Base-by-base conservation (phyloP, 2,329 filamentous ascomycete species). In the Nothopassalora personata region DNA sequence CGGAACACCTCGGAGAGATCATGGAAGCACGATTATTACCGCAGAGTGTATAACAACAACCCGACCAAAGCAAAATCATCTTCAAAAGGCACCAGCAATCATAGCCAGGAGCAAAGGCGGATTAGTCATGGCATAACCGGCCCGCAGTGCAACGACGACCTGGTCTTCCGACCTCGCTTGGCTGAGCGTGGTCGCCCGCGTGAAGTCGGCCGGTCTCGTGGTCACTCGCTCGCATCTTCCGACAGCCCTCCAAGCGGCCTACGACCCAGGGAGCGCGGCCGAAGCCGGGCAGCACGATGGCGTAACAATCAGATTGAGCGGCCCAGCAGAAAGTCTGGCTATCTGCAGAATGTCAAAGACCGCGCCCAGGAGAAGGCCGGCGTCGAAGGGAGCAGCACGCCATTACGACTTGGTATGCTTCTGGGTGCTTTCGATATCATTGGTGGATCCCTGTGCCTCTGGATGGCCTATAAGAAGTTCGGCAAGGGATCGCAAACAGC, bases 341-440 rank as follows among this genome's bases (percentile, higher is more conserved):
- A 27, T 10, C 10, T 49, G 28, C 46, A 28, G 10, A 28, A 13
- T 11, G 2, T 49, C 19, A 23, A 10, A n/a, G 13, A 23, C 28
- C 23, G 23, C 10, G 46, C 28, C 6, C 46, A 49, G 19, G 9
- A 54, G 33, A 53, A 53, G 27, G 33, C 2, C 18, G 56, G 56
- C 13, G 27, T 60, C 3, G 59, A 60, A 5, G 45, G 59, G 8
- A 60, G 61, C n/a, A 58, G 62, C 31, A 64, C 62, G 13, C 62
- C 62, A 11, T 54, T 64, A 46, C 61, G 60, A 6, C 56, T 64
- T 23, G 60, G 62, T 18, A 54, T 62, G 5, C 46, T 61, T 18
- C 56, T 64, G n/a, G 62, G 60, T n/a, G 59, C 56, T 18, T 62
- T 64, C 43, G 62, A 64, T 19, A 59, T 64, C 34, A 60, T 62